phyloP scores from a whole-genome alignment of 805 yeast species.

The Ogataea pignaliae region DNA sequence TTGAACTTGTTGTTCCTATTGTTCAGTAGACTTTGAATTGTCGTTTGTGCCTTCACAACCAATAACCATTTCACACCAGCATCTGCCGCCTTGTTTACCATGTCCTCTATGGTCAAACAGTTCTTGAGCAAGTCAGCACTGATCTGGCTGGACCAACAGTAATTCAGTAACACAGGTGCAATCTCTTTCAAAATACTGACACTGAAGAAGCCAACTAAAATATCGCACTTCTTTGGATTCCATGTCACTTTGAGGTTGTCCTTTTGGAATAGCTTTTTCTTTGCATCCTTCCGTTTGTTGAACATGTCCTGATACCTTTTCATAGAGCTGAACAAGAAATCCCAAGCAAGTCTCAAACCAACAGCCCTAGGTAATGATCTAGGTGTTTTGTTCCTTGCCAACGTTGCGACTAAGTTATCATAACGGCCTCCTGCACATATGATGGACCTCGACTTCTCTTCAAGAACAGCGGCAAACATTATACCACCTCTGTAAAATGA shows the following conservation, averaged over 20 bases:
- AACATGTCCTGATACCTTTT: slow-evolving; percentile 40
- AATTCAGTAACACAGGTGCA: slow-evolving; percentile 59
- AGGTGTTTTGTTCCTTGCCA: slow-evolving; percentile 46
- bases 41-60: slow-evolving; percentile 63
- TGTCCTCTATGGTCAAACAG: slow-evolving; percentile 55
- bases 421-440: slow-evolving; percentile 95
- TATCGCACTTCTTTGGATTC: slow-evolving; percentile 71
- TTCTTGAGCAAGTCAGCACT: slow-evolving; percentile 64
- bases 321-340: slow-evolving; percentile 51
- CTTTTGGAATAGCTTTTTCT: slow-evolving; percentile 30
- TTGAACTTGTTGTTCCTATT: slow-evolving; percentile 53
- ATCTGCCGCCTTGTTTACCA: slow-evolving; percentile 52
- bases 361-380: slow-evolving; percentile 55
- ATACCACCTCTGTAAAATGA: slow-evolving; percentile 75
- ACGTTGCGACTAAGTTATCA: slow-evolving; percentile 63
- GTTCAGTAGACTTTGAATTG: slow-evolving; percentile 17
- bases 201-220: slow-evolving; percentile 68
- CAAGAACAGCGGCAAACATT: slow-evolving; percentile 83
- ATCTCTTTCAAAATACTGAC: slow-evolving; percentile 49
- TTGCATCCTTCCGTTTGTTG: slow-evolving; percentile 16
- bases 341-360: slow-evolving; percentile 83
- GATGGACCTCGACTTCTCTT: slow-evolving; percentile 47
- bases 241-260: slow-evolving; percentile 31
- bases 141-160: slow-evolving; percentile 74
- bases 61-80: slow-evolving; percentile 79